Evolutionary conservation across 805 yeast species (phyloP).

Genomic region (Saccharomyces jurei): DNA sequence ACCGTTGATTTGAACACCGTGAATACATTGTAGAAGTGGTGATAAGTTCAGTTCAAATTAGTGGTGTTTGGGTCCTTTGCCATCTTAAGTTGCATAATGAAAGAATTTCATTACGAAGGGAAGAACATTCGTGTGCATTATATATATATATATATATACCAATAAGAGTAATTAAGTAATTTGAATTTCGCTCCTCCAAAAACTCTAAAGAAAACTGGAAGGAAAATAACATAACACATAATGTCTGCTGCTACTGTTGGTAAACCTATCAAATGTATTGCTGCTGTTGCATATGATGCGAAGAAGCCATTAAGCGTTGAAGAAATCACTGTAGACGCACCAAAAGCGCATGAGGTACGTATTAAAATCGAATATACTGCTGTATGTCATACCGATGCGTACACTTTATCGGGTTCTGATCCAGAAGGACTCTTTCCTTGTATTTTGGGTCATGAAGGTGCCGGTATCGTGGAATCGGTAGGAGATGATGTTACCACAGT

Average conservation of each 20-base stretch:
- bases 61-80: background rate
- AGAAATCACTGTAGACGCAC: conserved; percentile 84
- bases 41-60: too few species aligned
- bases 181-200: background rate
- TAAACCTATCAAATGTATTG: conserved; percentile 70
- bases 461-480: conserved; percentile 89
- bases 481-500: conserved; percentile 92
- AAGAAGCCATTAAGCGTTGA: conserved; percentile 76
- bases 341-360: conserved; percentile 95
- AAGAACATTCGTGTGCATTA: background rate
- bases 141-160: background rate
- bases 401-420: conserved; percentile 87
- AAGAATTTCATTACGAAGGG: background rate
- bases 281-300: conserved; percentile 98
- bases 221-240: background rate
- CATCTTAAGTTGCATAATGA: background rate
- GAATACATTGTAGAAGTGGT: too few species aligned
- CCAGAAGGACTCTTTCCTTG: conserved; percentile 96
- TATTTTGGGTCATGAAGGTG: conserved; percentile 95
- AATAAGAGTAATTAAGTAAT: background rate
- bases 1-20: background rate
- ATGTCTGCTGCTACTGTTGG: conserved; percentile 20
- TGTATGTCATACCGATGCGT: conserved; percentile 98
- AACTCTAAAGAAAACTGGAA: background rate
- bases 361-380: conserved; percentile 82